phyloP scores from a whole-genome alignment of 2,329 filamentous ascomycete species.

The Didymella sp. region DNA sequence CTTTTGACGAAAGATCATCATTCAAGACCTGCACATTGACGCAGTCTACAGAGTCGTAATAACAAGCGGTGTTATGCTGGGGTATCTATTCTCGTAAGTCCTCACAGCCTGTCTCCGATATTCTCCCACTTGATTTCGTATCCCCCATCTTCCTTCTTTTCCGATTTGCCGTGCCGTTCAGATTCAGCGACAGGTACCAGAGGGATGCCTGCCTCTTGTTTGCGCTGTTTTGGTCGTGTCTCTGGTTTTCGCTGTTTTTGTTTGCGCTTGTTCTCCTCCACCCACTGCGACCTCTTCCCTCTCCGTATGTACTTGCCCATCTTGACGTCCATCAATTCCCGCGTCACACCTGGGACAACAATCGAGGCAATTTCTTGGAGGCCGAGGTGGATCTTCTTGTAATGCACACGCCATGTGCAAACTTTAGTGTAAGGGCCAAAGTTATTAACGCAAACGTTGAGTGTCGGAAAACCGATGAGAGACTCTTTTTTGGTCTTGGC shows the following conservation, averaged over 20 bases:
- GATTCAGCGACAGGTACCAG: constrained; percentile 3
- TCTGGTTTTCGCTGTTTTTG: no score
- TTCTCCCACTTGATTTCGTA: constrained; percentile 13
- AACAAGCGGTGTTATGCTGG: no score
- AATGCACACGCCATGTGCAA: constrained; percentile 32
- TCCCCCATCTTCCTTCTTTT: constrained; percentile 3
- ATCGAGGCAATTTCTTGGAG: constrained; percentile 4
- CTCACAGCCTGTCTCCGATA: not conserved
- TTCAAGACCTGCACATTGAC: no score
- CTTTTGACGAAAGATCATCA: no score
- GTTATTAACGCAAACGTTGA: constrained; percentile 25
- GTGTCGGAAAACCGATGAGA: constrained; percentile 36
- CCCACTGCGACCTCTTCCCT: not conserved
- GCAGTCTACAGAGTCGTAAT: no score
- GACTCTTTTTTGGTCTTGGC: constrained; percentile 21
- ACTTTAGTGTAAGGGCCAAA: constrained; percentile 17
- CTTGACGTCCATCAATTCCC: constrained; percentile 11
- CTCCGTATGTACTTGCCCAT: not conserved
- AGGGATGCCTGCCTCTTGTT: not conserved
- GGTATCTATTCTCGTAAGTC: not conserved
- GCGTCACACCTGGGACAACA: constrained; percentile 19
- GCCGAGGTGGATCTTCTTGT: constrained; percentile 38
- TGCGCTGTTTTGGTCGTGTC: not conserved
- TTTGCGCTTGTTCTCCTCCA: not conserved
- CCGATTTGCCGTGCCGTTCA: constrained; percentile 1